These are phyloP conservation scores for Euphorbia tirucalli DNA, from an alignment of 345 rosid genomes.

Conservation along the genomic window DNA sequence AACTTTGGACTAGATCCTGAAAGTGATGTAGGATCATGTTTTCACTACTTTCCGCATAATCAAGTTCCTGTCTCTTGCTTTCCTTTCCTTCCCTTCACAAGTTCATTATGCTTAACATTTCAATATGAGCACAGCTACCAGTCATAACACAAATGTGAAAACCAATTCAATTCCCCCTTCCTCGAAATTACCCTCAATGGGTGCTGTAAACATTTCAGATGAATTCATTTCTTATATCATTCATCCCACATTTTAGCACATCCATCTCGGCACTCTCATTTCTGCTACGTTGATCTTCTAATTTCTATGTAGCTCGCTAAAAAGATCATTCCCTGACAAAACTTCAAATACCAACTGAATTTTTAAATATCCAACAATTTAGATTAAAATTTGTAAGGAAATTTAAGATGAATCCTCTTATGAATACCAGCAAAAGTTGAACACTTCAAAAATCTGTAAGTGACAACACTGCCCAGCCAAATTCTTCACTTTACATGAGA, in stretches of 20 bases:
- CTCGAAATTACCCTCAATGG: not conserved
- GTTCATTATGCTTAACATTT: not conserved
- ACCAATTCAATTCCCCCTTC: not conserved
- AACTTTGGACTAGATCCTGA: not conserved
- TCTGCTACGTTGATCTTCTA: not conserved
- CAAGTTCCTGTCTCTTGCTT: not conserved
- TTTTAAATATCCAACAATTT: not conserved
- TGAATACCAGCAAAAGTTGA: not conserved
- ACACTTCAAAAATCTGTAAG: not conserved
- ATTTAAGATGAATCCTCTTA: slow-evolving; percentile 2
- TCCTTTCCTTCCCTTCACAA: not conserved
- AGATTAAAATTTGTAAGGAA: not conserved
- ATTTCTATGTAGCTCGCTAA: not conserved
- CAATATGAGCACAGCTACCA: too few relatives aligned
- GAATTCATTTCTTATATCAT: not conserved
- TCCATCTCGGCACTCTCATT: not conserved
- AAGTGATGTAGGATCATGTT: not conserved
- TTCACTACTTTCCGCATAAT: not conserved
- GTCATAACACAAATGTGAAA: not conserved
- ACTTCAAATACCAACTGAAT: not conserved
- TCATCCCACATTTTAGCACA: not conserved
- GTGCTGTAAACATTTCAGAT: not conserved
- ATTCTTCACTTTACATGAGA: slow-evolving; percentile 6
- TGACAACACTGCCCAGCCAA: not conserved
- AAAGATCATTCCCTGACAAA: not conserved